A percentile compares a stretch with the other conserved stretches of the same genome.
These are phyloP conservation scores for Globisporangium ultimum DNA, from an alignment of 352 stramenopile species.

Conservation along the genomic window DNA sequence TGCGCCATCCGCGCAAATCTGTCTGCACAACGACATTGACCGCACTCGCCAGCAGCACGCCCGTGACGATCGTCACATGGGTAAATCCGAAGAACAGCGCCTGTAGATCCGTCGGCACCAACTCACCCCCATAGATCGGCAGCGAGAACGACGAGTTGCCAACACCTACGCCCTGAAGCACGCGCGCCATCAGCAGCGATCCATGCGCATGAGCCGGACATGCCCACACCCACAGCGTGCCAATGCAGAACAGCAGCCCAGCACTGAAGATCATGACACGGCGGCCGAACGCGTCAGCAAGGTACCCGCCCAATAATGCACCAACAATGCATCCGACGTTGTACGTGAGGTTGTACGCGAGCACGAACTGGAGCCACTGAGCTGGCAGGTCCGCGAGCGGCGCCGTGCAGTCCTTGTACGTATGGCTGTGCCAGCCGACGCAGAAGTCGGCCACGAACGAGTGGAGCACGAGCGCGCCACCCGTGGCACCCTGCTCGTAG, in stretches of 20 bases:
- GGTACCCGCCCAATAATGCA: conserved; percentile 17
- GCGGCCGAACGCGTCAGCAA: conserved; percentile 20
- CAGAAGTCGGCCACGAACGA: conserved; percentile 30
- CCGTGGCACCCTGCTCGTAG: conserved; percentile 28
- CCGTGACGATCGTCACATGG: conserved; percentile 25
- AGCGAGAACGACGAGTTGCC: conserved; percentile 29
- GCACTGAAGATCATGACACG: conserved; percentile 23
- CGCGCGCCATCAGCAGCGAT: conserved; percentile 17
- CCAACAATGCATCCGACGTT: conserved; percentile 21
- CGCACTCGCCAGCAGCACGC: conserved; percentile 22
- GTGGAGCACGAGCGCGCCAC: conserved; percentile 23
- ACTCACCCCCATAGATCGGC: conserved; percentile 12
- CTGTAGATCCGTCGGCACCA: not conserved
- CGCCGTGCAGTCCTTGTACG: conserved; percentile 22
- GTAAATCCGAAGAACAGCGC: conserved; percentile 13
- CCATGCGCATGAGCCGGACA: conserved; percentile 10
- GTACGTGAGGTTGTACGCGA: conserved; percentile 27
- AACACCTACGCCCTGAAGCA: conserved; percentile 20
- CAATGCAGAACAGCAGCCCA: conserved; percentile 21
- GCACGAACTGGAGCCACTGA: conserved; percentile 21
- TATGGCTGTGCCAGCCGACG: conserved; percentile 23
- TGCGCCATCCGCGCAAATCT: conserved; percentile 19
- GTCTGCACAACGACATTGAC: conserved; percentile 27
- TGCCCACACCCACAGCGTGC: conserved; percentile 19
- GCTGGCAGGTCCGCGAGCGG: conserved; percentile 7